These are phyloP conservation scores for Helianthus annuus DNA, from an alignment of 129 eudicot genomes.

Conservation along the genomic window DNA sequence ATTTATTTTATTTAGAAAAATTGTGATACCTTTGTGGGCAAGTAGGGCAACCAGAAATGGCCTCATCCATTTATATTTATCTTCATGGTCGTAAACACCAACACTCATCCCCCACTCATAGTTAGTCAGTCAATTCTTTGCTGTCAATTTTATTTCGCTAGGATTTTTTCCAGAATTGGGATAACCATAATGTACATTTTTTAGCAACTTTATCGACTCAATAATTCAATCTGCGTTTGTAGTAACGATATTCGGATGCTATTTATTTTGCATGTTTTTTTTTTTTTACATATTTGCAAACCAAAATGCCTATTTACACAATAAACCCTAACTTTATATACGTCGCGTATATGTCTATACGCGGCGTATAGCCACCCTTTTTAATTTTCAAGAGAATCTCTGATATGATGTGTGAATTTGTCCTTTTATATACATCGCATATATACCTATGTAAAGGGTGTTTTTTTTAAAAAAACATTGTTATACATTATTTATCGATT, in stretches of 20 bases:
- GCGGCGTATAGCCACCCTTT: no score
- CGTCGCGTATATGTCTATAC: no score
- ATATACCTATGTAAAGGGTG: no score
- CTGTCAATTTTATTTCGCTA: not conserved
- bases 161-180: not conserved
- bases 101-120: not conserved
- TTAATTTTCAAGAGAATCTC: no score
- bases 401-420: no score
- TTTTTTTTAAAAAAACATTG: no score
- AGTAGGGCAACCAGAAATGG: slow-evolving; percentile 60
- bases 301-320: no score
- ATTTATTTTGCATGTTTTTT: not conserved
- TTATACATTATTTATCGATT: no score
- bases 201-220: not conserved
- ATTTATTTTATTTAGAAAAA: not conserved
- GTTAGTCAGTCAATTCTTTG: slow-evolving; percentile 24
- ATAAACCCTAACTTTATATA: no score
- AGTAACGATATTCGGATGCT: not conserved
- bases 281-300: no score
- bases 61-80: slow-evolving; percentile 53
- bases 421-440: no score
- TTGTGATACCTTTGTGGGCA: slow-evolving; percentile 38
- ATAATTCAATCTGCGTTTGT: not conserved
- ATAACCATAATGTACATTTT: not conserved
- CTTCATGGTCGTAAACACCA: slow-evolving; percentile 41